Conservation (phyloP, 1,284 basidiomycete species). For the Pseudomicrostroma phylloplanum region DNA sequence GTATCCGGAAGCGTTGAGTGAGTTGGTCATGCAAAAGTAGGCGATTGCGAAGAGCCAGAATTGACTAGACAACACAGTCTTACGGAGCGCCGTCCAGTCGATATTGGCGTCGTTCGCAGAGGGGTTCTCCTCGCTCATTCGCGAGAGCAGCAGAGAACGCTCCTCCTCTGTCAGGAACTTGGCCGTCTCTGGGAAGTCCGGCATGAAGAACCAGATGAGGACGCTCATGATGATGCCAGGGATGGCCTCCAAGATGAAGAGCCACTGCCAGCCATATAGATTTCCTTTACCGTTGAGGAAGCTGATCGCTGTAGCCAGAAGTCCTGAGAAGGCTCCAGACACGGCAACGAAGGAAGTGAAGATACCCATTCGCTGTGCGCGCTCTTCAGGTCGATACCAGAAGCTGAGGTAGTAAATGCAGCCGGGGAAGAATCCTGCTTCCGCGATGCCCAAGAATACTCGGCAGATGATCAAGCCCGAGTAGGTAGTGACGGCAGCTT, state of each 20-base stretch:
- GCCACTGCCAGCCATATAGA: constrained; percentile 22
- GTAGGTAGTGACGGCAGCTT: constrained; percentile 20
- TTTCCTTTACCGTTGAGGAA: constrained; percentile 30
- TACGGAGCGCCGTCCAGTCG: background rate
- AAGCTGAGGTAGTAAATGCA: constrained; percentile 15
- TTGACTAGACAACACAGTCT: background rate
- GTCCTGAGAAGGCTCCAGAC: constrained; percentile 54
- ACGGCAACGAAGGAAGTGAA: constrained; percentile 37
- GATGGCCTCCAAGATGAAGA: constrained; percentile 56
- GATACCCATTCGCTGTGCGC: constrained; percentile 16
- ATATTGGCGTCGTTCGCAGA: background rate
- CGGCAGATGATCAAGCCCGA: constrained; percentile 17
- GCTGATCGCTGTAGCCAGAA: constrained; percentile 7
- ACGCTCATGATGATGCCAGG: constrained; percentile 52
- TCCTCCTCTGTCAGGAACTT: constrained; percentile 52
- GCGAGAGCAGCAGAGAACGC: constrained; percentile 19
- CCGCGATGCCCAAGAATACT: constrained; percentile 18
- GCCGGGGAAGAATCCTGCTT: constrained; percentile 18
- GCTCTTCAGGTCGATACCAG: constrained; percentile 18
- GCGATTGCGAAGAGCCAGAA: too few relatives aligned
- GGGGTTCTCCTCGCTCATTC: background rate
- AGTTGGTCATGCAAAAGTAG: too few relatives aligned
- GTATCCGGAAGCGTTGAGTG: too few relatives aligned
- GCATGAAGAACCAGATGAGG: constrained; percentile 53
- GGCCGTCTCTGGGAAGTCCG: constrained; percentile 56